These are phyloP conservation scores for Penicillium sp. DNA, from an alignment of 2,329 filamentous ascomycete genomes.

Conservation along the genomic window DNA sequence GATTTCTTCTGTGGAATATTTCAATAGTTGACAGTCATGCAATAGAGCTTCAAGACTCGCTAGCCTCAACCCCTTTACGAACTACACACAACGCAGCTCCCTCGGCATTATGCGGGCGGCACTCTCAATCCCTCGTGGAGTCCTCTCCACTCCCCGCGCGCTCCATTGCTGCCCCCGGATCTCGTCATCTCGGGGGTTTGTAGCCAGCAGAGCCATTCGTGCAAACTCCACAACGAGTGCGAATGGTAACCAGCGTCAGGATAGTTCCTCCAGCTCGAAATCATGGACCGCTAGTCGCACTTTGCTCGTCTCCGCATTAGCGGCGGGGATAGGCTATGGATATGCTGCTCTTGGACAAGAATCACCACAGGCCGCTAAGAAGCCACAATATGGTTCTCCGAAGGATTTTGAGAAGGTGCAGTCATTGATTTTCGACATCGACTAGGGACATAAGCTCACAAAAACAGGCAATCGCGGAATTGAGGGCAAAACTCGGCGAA, in stretches of 20 bases:
- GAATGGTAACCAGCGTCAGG: slow-evolving; percentile 7
- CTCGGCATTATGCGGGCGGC: slow-evolving; percentile 25
- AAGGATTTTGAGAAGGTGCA: slow-evolving; percentile 44
- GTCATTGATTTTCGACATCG: background rate
- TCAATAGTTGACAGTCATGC: background rate
- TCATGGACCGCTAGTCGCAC: slow-evolving; percentile 50
- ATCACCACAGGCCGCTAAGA: slow-evolving; percentile 15
- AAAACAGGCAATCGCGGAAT: slow-evolving; percentile 56
- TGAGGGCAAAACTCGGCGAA: slow-evolving; percentile 55
- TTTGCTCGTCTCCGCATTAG: slow-evolving; percentile 51
- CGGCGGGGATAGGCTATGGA: slow-evolving; percentile 55
- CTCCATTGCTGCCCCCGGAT: slow-evolving; percentile 24
- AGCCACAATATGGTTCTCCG: slow-evolving; percentile 41
- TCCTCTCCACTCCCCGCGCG: slow-evolving; percentile 32
- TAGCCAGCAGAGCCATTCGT: slow-evolving; percentile 15
- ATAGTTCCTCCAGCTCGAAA: slow-evolving; percentile 16
- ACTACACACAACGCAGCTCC: background rate
- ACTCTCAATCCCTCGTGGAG: slow-evolving; percentile 23
- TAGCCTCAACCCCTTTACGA: background rate
- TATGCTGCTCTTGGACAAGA: slow-evolving; percentile 47
- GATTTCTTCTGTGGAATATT: background rate
- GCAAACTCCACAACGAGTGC: slow-evolving; percentile 20
- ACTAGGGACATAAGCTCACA: slow-evolving; percentile 2
- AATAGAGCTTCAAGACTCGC: background rate
- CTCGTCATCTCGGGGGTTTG: slow-evolving; percentile 7